Evolutionary conservation across 73 alveolate genomes (phyloP).

Genomic region (Paraurostyla sp.): DNA sequence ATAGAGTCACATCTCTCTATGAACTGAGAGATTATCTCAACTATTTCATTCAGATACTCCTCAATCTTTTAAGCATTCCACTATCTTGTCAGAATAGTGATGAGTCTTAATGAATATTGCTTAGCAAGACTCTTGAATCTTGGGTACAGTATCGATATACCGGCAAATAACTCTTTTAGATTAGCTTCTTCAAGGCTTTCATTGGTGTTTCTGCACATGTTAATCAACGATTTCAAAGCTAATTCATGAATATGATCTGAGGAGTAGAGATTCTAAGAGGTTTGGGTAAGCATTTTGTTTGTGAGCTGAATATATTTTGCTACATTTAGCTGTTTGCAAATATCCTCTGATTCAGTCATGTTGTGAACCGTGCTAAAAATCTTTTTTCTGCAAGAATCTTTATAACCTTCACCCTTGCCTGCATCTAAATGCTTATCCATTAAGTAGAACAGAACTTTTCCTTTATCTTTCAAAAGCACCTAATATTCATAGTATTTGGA

Average conservation of each 20-base stretch:
- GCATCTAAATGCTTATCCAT: conserved; percentile 60
- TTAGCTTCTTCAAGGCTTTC: conserved; percentile 68
- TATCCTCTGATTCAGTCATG: conserved; percentile 70
- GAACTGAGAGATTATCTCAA: conserved; percentile 52
- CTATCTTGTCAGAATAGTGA: conserved; percentile 62
- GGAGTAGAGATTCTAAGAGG: not conserved
- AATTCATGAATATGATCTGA: conserved; percentile 62
- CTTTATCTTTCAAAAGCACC: conserved; percentile 45
- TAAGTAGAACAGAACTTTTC: conserved; percentile 59
- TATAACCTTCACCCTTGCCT: conserved; percentile 23
- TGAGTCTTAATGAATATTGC: conserved; percentile 63
- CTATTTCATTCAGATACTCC: conserved; percentile 39
- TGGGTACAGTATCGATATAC: conserved; percentile 43
- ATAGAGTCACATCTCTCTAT: conserved; percentile 48
- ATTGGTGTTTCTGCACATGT: conserved; percentile 56
- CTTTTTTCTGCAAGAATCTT: conserved; percentile 58
- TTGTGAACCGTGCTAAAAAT: conserved; percentile 63
- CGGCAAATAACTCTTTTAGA: conserved; percentile 58
- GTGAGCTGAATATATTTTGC: conserved; percentile 17
- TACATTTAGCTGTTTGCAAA: conserved; percentile 54
- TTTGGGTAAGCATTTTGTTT: conserved; percentile 31
- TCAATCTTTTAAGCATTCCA: conserved; percentile 65
- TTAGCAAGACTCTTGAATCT: conserved; percentile 42
- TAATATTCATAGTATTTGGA: conserved; percentile 59
- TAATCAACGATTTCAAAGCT: conserved; percentile 71